These are phyloP conservation scores for Coemansia sp. DNA, from an alignment of 192 early-diverging fungal species.

Conservation along the genomic window DNA sequence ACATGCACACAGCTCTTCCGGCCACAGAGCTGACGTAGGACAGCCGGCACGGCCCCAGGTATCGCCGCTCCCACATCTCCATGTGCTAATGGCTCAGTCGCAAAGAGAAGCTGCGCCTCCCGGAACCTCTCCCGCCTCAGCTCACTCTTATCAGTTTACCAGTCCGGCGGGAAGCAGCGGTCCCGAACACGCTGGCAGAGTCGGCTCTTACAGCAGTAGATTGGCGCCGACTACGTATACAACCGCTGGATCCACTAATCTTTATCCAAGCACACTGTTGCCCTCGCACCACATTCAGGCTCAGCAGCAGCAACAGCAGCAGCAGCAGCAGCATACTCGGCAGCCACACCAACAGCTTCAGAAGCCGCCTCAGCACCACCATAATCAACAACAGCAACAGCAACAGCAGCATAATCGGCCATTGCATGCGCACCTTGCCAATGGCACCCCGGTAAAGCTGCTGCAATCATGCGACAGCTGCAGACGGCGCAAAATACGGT, in stretches of 20 bases:
- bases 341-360: slow-evolving; percentile 8
- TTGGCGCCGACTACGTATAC: not conserved
- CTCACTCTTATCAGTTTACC: not conserved
- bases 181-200: not conserved
- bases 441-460: slow-evolving; percentile 28
- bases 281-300: slow-evolving; percentile 28
- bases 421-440: slow-evolving; percentile 1
- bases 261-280: slow-evolving; percentile 32
- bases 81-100: slow-evolving; percentile 5
- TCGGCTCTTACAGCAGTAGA: not conserved
- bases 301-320: not conserved
- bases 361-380: slow-evolving; percentile 8
- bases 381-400: slow-evolving; percentile 8
- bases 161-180: not conserved
- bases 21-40: not conserved
- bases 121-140: not conserved
- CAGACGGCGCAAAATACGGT: slow-evolving; percentile 51
- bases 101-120: not conserved
- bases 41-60: slow-evolving; percentile 1
- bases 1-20: not conserved
- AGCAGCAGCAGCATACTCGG: not conserved
- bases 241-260: not conserved
- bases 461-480: slow-evolving; percentile 56
- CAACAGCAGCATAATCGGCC: slow-evolving; percentile 10
- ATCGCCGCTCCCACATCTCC: slow-evolving; percentile 10